Conservation (phyloP, 768 basidiomycete genomes). For the Boletus rex-veris region DNA sequence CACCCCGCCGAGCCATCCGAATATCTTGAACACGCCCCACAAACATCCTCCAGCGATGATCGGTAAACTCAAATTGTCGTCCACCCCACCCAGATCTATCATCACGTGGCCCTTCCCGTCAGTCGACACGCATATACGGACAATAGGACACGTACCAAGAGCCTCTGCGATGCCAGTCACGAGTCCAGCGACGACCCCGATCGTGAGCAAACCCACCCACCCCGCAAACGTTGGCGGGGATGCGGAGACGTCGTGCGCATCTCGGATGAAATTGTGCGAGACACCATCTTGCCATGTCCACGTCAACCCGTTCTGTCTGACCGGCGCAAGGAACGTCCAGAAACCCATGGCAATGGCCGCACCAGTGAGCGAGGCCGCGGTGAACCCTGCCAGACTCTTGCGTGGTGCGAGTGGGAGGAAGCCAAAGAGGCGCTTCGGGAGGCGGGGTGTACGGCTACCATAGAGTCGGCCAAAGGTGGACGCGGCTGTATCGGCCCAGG, state of each 20-base stretch:
- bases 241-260: not conserved
- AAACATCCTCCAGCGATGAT: conserved; percentile 77
- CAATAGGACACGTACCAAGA: conserved; percentile 54
- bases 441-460: conserved; percentile 62
- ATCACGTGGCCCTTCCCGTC: not conserved
- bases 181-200: conserved; percentile 66
- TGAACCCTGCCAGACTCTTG: conserved; percentile 83
- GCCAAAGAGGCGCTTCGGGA: conserved; percentile 48
- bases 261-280: conserved; percentile 23
- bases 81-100: conserved; percentile 76
- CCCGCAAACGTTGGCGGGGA: conserved; percentile 19
- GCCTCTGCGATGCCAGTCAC: conserved; percentile 88
- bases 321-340: conserved; percentile 62
- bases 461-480: conserved; percentile 89
- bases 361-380: conserved; percentile 74
- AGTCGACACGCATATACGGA: conserved; percentile 2
- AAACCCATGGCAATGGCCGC: conserved; percentile 62
- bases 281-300: conserved; percentile 61
- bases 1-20: conserved; percentile 33
- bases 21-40: conserved; percentile 50
- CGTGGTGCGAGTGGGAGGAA: conserved; percentile 69
- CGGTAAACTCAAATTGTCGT: conserved; percentile 89
- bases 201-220: conserved; percentile 46
- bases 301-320: conserved; percentile 39
- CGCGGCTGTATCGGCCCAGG: conserved; percentile 94